Base-by-base conservation (phyloP, 306 rosid genomes). In the Lathyrus aphaca region DNA sequence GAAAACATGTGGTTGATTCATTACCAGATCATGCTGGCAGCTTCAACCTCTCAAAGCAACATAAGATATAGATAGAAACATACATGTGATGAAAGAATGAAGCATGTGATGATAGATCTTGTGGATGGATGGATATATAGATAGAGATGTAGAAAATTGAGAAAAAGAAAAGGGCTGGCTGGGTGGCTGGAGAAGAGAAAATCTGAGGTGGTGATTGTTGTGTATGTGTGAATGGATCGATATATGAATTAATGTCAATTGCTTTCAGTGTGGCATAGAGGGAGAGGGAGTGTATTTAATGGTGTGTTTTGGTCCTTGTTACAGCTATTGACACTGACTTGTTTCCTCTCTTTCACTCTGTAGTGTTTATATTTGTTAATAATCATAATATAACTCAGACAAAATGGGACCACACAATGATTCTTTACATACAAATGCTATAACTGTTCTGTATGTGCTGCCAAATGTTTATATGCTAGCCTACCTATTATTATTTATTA, bases 21-120 rank as follows among this genome's bases (percentile, higher is more conserved):
- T 79, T 79, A 87, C 88, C 95, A 91, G 97, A 91, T 91, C 97
- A 91, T 86, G 97, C 97, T 91, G 97, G 95, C 97, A 91, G 97
- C 97, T 91, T 91, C 90, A 91, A 83, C 67, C 97, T 88, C 97
- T 91, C 97, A 88, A 88, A 83, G 92, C 92, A 86, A 83, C 95
- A 66, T 64, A 59, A 32, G 21, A 58, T 37, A 37, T n/a, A 16
- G 14, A 35, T 3, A 8, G 16, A 23, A 0, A 10, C 10, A 30
- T 61, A 17, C 3, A 9, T 16, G 27, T 37, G 66, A 18, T 63
- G 10, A 25, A 40, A 12, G 32, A 45, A 53, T 53, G 35, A 49
- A 29, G 39, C 38, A 10, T 19, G 58, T 19, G 3, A 30, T 3
- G 2, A 19, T 54, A 46, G 74, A 67, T 60, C 72, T 16, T 35